A percentile compares a stretch with the other conserved stretches of the same genome.
Conservation (phyloP, 2,329 filamentous ascomycete species). For the Pseudogymnoascus sp. region DNA sequence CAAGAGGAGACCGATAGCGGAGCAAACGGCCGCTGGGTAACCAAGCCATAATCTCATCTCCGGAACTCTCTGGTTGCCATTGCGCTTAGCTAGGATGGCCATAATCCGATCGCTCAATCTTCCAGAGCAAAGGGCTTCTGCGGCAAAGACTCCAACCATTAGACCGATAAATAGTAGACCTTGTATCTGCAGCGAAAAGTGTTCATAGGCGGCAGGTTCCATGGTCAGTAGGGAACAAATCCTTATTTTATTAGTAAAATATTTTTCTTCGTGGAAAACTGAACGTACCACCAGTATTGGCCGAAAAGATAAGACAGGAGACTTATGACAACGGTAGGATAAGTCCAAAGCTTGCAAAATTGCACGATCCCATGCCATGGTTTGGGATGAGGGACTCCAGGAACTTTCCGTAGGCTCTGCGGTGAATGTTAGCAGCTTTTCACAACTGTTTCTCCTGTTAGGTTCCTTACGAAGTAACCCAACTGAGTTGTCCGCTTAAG, state of each 20-base stretch:
- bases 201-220: conserved; percentile 28
- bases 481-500: conserved; percentile 19
- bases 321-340: conserved; percentile 38
- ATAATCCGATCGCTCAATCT: conserved; percentile 46
- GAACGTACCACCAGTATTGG: conserved; percentile 49
- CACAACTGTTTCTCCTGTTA: conserved; percentile 22
- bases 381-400: conserved; percentile 45
- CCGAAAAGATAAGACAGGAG: conserved; percentile 44
- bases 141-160: conserved; percentile 44
- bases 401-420: conserved; percentile 39
- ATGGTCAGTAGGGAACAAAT: conserved; percentile 14
- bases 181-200: conserved; percentile 37
- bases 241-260: conserved; percentile 10
- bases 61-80: conserved; percentile 37
- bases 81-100: conserved; percentile 37
- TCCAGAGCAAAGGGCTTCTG: conserved; percentile 46
- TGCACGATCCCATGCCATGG: conserved; percentile 39
- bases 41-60: conserved; percentile 51
- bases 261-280: background rate
- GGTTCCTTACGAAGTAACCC: conserved; percentile 28
- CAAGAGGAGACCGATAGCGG: conserved; percentile 42
- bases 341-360: conserved; percentile 42
- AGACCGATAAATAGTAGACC: conserved; percentile 47
- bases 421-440: conserved; percentile 30
- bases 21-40: conserved; percentile 45